These are phyloP conservation scores for Arthromyces matolae DNA, from an alignment of 768 basidiomycete species.

Conservation along the genomic window DNA sequence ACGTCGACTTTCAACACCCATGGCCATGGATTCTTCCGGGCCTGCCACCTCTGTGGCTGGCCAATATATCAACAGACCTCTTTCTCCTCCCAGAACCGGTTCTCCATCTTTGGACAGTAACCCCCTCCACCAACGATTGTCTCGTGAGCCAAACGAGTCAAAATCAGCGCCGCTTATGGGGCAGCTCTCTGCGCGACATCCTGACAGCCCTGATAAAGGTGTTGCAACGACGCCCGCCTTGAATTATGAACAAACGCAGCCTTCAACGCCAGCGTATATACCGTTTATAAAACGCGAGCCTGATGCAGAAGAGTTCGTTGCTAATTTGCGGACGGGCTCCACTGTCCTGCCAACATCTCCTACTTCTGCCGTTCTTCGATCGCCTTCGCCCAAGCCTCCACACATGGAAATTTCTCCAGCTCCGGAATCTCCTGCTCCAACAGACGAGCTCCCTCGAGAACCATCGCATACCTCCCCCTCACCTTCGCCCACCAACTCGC, in stretches of 20 bases:
- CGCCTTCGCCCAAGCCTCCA: background rate
- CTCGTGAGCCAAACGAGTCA: slow-evolving; percentile 1
- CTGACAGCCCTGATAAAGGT: background rate
- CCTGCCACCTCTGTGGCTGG: background rate
- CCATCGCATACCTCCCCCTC: background rate
- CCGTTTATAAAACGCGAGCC: slow-evolving; percentile 7
- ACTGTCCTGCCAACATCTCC: background rate
- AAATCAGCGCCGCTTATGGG: background rate
- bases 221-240: background rate
- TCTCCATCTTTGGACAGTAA: slow-evolving; percentile 1
- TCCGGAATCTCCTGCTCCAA: background rate
- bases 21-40: background rate
- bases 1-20: slow-evolving; percentile 3
- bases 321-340: background rate
- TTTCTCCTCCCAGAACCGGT: background rate
- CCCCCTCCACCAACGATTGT: background rate
- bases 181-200: background rate
- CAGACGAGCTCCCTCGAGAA: background rate
- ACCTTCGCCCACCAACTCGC: background rate
- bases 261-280: background rate
- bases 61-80: background rate
- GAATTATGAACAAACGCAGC: background rate
- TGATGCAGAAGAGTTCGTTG: slow-evolving; percentile 2
- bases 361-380: background rate
- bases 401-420: too few relatives aligned